A percentile compares a stretch with the other conserved stretches of the same genome.
Conservation (phyloP, 306 rosid species). For the Prunus armeniaca region DNA sequence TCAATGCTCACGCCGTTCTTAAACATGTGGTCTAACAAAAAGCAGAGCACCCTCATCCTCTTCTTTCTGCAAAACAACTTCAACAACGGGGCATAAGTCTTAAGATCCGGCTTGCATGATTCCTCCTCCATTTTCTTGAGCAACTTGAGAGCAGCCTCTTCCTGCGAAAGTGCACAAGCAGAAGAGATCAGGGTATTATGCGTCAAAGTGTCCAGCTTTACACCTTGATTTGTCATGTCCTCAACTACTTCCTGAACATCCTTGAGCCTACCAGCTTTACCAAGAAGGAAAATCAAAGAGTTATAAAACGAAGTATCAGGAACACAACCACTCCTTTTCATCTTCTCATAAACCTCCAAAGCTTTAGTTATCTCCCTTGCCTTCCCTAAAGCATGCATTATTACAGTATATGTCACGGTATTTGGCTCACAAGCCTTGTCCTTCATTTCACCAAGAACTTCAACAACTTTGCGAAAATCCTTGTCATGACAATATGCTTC, state of each 20-base stretch:
- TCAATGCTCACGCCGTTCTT: conserved; percentile 59
- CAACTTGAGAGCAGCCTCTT: conserved; percentile 80
- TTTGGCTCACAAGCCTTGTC: conserved; percentile 76
- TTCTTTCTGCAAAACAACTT: conserved; percentile 83
- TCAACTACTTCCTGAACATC: conserved; percentile 19
- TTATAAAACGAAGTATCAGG: conserved; percentile 26
- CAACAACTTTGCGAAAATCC: conserved; percentile 68
- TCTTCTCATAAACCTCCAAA: conserved; percentile 20
- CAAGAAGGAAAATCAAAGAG: conserved; percentile 22
- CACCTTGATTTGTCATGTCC: conserved; percentile 22
- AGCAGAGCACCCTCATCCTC: conserved; percentile 72
- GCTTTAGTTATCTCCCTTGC: conserved; percentile 27
- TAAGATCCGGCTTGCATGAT: conserved; percentile 47
- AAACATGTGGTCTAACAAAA: conserved; percentile 78
- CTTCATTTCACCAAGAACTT: conserved; percentile 73
- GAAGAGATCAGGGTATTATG: conserved; percentile 58
- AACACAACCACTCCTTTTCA: conserved; percentile 16
- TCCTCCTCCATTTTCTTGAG: conserved; percentile 77
- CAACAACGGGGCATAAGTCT: conserved; percentile 74
- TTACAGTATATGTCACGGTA: conserved; percentile 26
- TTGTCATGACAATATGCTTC: conserved; percentile 62
- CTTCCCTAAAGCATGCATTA: conserved; percentile 33
- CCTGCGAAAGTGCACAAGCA: conserved; percentile 62
- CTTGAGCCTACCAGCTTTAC: conserved; percentile 28
- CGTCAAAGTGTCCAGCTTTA: conserved; percentile 39